Evolutionary conservation across 108 stramenopile species (phyloP).

Genomic region (Stephanodiscus minutulus): DNA sequence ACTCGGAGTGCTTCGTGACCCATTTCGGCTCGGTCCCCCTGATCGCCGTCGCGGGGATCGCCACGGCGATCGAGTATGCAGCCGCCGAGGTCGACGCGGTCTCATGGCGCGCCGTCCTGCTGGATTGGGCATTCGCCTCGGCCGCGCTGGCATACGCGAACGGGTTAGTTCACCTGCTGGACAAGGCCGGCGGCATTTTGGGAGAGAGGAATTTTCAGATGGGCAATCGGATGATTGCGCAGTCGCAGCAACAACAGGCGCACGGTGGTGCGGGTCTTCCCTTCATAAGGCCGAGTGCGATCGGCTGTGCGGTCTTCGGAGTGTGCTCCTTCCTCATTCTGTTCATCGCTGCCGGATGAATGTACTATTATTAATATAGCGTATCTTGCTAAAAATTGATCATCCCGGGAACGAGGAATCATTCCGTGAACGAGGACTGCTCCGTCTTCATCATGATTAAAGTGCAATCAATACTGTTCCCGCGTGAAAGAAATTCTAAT

Average conservation of each 20-base stretch:
- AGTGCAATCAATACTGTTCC: too few species aligned
- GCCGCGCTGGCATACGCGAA: constrained; percentile 15
- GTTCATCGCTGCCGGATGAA: constrained; percentile 24
- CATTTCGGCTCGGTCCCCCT: constrained; percentile 2
- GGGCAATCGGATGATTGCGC: neutral
- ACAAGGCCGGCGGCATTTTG: constrained; percentile 18
- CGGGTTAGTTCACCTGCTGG: constrained; percentile 8
- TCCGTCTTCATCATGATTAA: too few species aligned
- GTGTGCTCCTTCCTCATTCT: constrained; percentile 17
- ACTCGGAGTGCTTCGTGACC: constrained; percentile 37
- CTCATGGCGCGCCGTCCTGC: constrained; percentile 2
- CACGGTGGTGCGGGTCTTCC: constrained; percentile 5
- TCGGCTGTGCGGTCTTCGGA: constrained; percentile 24
- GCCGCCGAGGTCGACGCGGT: neutral
- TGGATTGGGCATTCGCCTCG: neutral
- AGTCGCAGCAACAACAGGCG: constrained; percentile 9
- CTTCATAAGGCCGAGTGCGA: constrained; percentile 18
- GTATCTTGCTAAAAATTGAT: too few species aligned
- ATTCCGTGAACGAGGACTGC: too few species aligned
- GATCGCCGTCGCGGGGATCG: constrained; percentile 5
- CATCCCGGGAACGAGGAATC: too few species aligned
- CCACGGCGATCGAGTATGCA: constrained; percentile 10
- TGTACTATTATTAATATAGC: neutral
- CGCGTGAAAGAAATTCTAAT: too few species aligned
- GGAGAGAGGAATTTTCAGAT: constrained; percentile 18